Evolutionary conservation across 495 filamentous ascomycete genomes (phyloP).

Genomic region (Rostrohypoxylon terebratum): DNA sequence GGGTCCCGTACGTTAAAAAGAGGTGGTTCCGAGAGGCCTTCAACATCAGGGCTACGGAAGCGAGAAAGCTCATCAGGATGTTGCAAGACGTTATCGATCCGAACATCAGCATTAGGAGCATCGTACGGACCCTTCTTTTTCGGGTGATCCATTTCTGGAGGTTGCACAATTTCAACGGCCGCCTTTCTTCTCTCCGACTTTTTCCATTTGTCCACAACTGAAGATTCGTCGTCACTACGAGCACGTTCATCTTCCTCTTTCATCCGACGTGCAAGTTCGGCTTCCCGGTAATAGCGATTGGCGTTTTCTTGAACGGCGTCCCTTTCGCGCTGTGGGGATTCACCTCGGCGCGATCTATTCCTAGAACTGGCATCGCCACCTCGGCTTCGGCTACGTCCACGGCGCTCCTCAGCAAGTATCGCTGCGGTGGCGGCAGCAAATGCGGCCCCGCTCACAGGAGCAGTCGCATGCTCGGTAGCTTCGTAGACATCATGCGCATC

Average conservation of each 20-base stretch:
- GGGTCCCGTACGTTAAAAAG: slow-evolving; percentile 59
- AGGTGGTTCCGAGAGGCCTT: slow-evolving; percentile 35
- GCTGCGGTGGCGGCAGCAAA: slow-evolving; percentile 54
- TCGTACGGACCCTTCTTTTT: slow-evolving; percentile 62
- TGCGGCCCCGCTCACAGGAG: slow-evolving; percentile 50
- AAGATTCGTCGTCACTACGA: slow-evolving; percentile 56
- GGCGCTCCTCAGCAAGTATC: slow-evolving; percentile 48
- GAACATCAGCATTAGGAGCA: slow-evolving; percentile 67
- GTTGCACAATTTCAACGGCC: slow-evolving; percentile 55
- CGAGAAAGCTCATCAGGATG: slow-evolving; percentile 47
- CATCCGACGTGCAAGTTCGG: slow-evolving; percentile 58
- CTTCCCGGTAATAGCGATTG: slow-evolving; percentile 63
- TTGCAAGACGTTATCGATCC: slow-evolving; percentile 61
- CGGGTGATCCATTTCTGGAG: slow-evolving; percentile 59
- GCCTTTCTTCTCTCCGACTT: slow-evolving; percentile 52
- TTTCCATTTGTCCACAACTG: slow-evolving; percentile 64
- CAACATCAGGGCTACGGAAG: slow-evolving; percentile 26
- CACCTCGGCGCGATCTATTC: slow-evolving; percentile 36
- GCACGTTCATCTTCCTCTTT: slow-evolving; percentile 62
- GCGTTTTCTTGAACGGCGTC: slow-evolving; percentile 64
- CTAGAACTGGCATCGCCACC: slow-evolving; percentile 36
- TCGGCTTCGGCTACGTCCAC: slow-evolving; percentile 38
- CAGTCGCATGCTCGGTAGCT: slow-evolving; percentile 53
- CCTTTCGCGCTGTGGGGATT: slow-evolving; percentile 40
- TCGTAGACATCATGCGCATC: slow-evolving; percentile 51